Evolutionary conservation across 176 grass and related monocot genomes (phyloP).

Genomic region (Oryza brachyantha): DNA sequence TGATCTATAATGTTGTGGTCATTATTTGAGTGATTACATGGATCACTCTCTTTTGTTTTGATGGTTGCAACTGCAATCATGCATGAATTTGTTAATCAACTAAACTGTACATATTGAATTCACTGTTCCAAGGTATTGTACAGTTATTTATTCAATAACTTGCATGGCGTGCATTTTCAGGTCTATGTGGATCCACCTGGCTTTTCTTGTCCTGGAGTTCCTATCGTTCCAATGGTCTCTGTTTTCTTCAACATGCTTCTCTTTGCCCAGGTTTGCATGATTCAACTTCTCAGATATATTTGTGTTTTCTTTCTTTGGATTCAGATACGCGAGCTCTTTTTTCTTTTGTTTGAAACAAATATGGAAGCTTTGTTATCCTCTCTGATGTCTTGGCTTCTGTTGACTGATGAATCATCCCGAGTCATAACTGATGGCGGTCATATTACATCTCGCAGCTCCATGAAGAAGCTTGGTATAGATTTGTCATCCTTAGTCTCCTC

Average conservation of each 20-base stretch:
- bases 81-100: background rate
- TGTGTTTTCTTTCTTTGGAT: background rate
- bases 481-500: conserved; percentile 72
- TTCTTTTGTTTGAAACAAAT: too few species aligned
- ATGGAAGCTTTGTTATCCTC: background rate
- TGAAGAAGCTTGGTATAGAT: conserved; percentile 97
- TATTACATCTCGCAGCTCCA: conserved; percentile 65
- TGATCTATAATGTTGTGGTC: conserved; percentile 3
- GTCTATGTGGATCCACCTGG: conserved; percentile 72
- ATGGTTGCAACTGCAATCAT: background rate
- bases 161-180: conserved; percentile 35
- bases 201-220: conserved; percentile 90
- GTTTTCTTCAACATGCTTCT: conserved; percentile 96
- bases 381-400: background rate
- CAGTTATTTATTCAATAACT: background rate
- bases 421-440: background rate
- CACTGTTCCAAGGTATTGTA: background rate
- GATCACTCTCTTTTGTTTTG: background rate
- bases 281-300: background rate
- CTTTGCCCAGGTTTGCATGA: conserved; percentile 67
- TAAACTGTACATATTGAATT: background rate
- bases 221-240: conserved; percentile 68
- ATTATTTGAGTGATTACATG: background rate
- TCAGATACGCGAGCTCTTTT: too few species aligned
- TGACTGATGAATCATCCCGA: background rate